Evolutionary conservation across 2,329 filamentous ascomycete genomes (phyloP).

Genomic region (Colletotrichum agaves): DNA sequence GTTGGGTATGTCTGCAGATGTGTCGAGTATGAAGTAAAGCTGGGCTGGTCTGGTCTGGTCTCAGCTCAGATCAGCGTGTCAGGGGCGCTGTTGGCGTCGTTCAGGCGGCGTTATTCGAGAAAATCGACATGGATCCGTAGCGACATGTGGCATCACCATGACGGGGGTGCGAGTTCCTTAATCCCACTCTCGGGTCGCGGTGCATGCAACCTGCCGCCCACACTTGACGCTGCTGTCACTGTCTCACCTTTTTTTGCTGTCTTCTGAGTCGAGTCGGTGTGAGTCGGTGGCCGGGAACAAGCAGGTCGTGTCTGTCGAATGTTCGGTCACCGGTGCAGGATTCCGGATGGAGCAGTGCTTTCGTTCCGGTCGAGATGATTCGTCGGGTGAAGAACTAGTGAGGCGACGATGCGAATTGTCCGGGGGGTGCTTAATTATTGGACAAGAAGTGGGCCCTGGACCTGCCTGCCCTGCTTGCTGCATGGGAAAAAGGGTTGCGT

Average conservation of each 20-base stretch:
- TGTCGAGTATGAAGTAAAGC: too few species aligned
- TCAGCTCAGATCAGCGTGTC: slow-evolving; percentile 15
- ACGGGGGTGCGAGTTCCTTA: slow-evolving; percentile 29
- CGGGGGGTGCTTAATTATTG: neutral
- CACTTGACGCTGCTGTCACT: slow-evolving; percentile 4
- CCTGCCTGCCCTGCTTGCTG: too few species aligned
- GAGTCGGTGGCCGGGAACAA: slow-evolving; percentile 2
- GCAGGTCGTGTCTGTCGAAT: slow-evolving; percentile 2
- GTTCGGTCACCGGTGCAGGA: slow-evolving; percentile 14
- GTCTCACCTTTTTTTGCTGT: neutral
- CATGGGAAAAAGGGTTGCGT: neutral
- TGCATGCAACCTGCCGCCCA: slow-evolving; percentile 17
- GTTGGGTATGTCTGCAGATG: slow-evolving; percentile 24
- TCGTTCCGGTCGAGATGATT: slow-evolving; percentile 10
- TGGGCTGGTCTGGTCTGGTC: neutral
- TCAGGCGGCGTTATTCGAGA: neutral
- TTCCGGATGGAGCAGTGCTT: neutral
- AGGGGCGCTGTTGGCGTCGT: neutral
- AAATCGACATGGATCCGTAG: slow-evolving; percentile 31
- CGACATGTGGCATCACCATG: slow-evolving; percentile 37
- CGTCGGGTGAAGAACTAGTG: slow-evolving; percentile 25
- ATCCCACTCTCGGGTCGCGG: slow-evolving; percentile 27
- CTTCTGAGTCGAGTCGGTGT: neutral
- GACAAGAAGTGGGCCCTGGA: neutral
- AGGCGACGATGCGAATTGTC: slow-evolving; percentile 17